Percentiles rank a stretch among this genome's conserved stretches.
These are phyloP conservation scores for Aspergillus sojae DNA, from an alignment of 2,329 filamentous ascomycete genomes.

Conservation along the genomic window DNA sequence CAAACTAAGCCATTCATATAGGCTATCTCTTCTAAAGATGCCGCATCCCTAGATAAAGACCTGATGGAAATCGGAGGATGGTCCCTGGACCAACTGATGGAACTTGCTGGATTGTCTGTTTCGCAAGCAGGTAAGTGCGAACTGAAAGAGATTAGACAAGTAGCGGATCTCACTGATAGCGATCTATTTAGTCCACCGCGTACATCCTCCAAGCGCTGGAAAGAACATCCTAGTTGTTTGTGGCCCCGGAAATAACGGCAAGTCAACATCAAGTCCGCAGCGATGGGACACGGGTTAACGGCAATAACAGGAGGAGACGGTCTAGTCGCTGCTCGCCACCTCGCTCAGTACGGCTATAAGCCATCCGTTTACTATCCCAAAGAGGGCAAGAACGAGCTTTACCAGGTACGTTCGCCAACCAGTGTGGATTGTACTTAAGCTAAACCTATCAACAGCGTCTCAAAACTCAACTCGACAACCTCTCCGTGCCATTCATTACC, in stretches of 20 bases:
- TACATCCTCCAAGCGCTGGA: conserved; percentile 75
- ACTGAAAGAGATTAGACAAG: neutral
- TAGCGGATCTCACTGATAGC: neutral
- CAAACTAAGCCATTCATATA: conserved; percentile 37
- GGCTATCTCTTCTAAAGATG: conserved; percentile 86
- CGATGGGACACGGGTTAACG: neutral
- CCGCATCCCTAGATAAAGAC: conserved; percentile 86
- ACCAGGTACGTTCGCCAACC: conserved; percentile 60
- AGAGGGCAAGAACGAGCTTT: conserved; percentile 84
- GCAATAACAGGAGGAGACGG: conserved; percentile 77
- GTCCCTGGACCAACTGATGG: conserved; percentile 96
- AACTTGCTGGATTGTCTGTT: conserved; percentile 88
- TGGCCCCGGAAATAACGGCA: conserved; percentile 73
- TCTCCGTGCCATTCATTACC: conserved; percentile 75
- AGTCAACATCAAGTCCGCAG: conserved; percentile 1
- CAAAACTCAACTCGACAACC: conserved; percentile 78
- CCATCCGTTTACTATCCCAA: conserved; percentile 94
- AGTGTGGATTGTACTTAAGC: neutral
- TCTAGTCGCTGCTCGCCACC: conserved; percentile 87
- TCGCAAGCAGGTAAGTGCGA: conserved; percentile 74
- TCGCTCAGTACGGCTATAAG: conserved; percentile 87
- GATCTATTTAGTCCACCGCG: conserved; percentile 68
- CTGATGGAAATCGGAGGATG: conserved; percentile 87
- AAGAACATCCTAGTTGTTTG: conserved; percentile 82
- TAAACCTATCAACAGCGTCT: conserved; percentile 62